These are phyloP conservation scores for Beauveria australis DNA, from an alignment of 2,329 filamentous ascomycete genomes.

Conservation along the genomic window DNA sequence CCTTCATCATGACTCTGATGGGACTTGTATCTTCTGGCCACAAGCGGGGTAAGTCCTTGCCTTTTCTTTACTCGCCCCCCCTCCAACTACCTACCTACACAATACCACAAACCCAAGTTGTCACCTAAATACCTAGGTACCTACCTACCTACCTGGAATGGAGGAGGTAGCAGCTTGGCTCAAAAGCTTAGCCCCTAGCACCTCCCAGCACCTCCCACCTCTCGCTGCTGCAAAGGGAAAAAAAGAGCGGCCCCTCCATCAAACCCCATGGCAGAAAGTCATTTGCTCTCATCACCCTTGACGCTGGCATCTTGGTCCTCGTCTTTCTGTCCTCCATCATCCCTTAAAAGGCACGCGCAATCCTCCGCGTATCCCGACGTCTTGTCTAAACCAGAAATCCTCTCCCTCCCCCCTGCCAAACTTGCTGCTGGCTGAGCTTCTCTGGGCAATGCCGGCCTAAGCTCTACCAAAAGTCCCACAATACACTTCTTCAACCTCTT, in stretches of 20 bases:
- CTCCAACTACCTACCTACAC: background rate
- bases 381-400: background rate
- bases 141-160: background rate
- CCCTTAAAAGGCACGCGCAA: background rate
- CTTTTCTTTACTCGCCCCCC: background rate
- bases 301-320: background rate
- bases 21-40: slow-evolving; percentile 5
- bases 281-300: background rate
- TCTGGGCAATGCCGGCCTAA: background rate
- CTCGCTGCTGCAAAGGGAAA: background rate
- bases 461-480: background rate
- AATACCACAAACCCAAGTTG: background rate
- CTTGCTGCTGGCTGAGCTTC: background rate
- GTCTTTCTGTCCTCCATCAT: background rate
- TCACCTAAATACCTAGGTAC: background rate
- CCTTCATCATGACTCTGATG: slow-evolving; percentile 3
- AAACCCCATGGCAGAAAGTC: background rate
- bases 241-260: background rate
- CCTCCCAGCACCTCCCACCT: background rate
- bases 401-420: background rate
- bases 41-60: background rate
- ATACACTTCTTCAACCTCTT: background rate
- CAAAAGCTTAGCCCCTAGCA: background rate
- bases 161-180: background rate
- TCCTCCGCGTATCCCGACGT: background rate